Conservation (phyloP, 1,284 basidiomycete genomes). For the Ganoderma leucocontextum region DNA sequence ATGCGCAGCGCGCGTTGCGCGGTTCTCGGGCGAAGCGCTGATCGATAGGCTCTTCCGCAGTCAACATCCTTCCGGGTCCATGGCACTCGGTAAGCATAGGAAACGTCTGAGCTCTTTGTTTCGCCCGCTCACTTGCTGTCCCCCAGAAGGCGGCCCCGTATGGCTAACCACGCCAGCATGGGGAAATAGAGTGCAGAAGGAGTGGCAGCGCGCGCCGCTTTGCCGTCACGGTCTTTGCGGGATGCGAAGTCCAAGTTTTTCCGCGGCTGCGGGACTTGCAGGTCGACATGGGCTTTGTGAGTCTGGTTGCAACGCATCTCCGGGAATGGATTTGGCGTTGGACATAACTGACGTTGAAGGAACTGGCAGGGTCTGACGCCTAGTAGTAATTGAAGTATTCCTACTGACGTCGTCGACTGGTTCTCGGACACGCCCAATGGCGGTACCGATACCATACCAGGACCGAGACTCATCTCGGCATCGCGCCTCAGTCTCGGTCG, state of each 20-base stretch:
- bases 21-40: neutral
- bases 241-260: constrained; percentile 11
- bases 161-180: neutral
- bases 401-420: neutral
- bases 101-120: neutral
- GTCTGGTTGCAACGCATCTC: neutral
- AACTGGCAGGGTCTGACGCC: neutral
- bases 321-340: neutral
- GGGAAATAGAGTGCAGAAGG: neutral
- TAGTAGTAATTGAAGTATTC: too few relatives aligned
- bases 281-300: constrained; percentile 9
- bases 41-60: neutral
- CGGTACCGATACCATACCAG: neutral
- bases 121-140: neutral
- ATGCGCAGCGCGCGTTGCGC: too few relatives aligned
- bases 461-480: neutral
- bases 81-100: too few relatives aligned
- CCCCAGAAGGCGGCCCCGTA: neutral
- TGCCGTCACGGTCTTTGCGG: neutral
- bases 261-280: constrained; percentile 14
- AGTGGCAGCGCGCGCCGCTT: too few relatives aligned
- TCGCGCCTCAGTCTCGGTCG: neutral
- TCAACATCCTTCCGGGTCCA: neutral
- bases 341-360: neutral
- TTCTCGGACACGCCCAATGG: neutral